Evolutionary conservation across 148 eudicot genomes (phyloP), one percentile per base, ranked within the genome.

Genomic region (Hydrangea macrophylla): DNA sequence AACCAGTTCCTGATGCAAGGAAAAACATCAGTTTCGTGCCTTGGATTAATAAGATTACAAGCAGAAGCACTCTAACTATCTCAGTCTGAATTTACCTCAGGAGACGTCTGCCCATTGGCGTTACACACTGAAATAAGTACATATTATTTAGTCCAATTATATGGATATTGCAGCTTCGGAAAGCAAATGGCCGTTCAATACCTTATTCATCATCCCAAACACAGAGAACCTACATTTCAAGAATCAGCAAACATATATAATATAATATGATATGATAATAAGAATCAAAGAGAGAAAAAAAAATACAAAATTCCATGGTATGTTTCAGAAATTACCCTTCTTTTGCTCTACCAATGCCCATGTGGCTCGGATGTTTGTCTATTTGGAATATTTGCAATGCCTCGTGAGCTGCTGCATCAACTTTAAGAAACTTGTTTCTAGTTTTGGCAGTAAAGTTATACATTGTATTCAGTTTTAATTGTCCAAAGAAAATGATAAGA

Each of bases 191-290:
- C 55, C 60, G 48, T 31, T 20, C 7, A 51, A 67, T 66, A 94
- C 99, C 99, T 94, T 94, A 67, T 94, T 91, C 97, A 94, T 90
- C 96, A 94, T 87, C 57, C 99, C 99, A 80, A 88, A 94, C n/a
- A 94, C 89, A 74, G 99, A 94, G 77, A 90, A 94, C 77, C 99
- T 94, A 80, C 82, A 75, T 62, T 9, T 22, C 30, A 70, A 28
- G 23, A 53, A 45, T 28, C 60, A 64, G 60, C 42, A 75, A 44
- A 71, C 23, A 73, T 62, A 37, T 58, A 39, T 15, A 26, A 31
- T 51, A n/a, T n/a, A n/a, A n/a, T n/a, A n/a, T n/a, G n/a, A n/a
- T n/a, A n/a, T n/a, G n/a, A n/a, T n/a, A n/a, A n/a, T n/a, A n/a
- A n/a, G n/a, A n/a, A n/a, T n/a, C n/a, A n/a, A n/a, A n/a, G n/a